Percentiles rank a stretch among this genome's conserved stretches.
Conservation (phyloP, 805 yeast species). For the Candida ponderosae region DNA sequence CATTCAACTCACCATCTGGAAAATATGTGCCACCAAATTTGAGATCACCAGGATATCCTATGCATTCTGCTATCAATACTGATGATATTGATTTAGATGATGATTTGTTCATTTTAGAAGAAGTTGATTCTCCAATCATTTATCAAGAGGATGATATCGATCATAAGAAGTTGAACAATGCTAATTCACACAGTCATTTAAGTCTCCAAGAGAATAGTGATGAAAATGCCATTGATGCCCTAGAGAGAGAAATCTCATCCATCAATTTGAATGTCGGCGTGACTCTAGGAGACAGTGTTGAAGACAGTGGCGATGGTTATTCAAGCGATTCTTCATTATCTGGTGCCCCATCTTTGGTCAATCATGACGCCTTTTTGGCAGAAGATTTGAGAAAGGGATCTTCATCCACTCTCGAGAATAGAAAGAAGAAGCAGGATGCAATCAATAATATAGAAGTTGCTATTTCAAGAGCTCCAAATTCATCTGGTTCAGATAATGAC, state of each 20-base stretch:
- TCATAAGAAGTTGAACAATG: not conserved
- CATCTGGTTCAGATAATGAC: not conserved
- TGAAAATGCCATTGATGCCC: too few species aligned
- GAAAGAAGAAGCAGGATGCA: not conserved
- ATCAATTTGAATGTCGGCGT: conserved; percentile 11
- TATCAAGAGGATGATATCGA: not conserved
- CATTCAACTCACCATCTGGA: conserved; percentile 33
- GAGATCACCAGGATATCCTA: conserved; percentile 36
- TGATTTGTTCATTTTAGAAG: conserved; percentile 33
- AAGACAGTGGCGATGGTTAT: conserved; percentile 8
- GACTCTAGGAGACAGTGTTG: conserved; percentile 12
- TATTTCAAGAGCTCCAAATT: too few species aligned
- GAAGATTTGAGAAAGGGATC: not conserved
- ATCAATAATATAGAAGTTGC: not conserved
- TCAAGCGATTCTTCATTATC: conserved; percentile 15
- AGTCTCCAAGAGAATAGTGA: too few species aligned
- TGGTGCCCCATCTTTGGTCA: conserved; percentile 16
- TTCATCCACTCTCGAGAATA: not conserved
- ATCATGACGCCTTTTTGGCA: not conserved
- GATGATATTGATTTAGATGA: conserved; percentile 23
- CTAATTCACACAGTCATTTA: not conserved
- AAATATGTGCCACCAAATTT: conserved; percentile 70
- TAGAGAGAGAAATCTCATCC: not conserved
- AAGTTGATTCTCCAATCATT: conserved; percentile 6
- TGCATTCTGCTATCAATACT: conserved; percentile 6